Evolutionary conservation across 495 filamentous ascomycete species (phyloP).

Genomic region (Hyphodiscus hymeniophilus): DNA sequence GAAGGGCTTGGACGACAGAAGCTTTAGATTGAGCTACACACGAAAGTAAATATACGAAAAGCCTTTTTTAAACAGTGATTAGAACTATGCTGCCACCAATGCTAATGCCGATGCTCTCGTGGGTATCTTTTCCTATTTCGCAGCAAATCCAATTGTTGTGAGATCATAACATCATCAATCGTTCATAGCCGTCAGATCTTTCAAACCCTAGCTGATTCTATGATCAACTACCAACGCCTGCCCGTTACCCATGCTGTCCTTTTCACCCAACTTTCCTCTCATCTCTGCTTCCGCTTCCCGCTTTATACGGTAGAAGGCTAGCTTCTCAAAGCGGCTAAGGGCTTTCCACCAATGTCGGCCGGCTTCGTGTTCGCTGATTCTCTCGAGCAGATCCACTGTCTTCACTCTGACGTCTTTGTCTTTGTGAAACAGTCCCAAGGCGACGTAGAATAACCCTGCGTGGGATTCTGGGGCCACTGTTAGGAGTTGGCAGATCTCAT

Average conservation of each 20-base stretch:
- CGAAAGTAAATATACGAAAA: background rate
- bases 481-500: slow-evolving; percentile 83
- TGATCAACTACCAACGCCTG: slow-evolving; percentile 22
- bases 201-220: slow-evolving; percentile 15
- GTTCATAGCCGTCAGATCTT: background rate
- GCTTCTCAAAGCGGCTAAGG: slow-evolving; percentile 79
- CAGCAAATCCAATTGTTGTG: slow-evolving; percentile 11
- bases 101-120: background rate
- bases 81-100: background rate
- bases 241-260: slow-evolving; percentile 25
- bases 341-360: slow-evolving; percentile 88
- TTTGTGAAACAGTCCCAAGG: slow-evolving; percentile 90
- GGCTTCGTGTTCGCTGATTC: slow-evolving; percentile 78
- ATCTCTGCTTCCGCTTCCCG: slow-evolving; percentile 49
- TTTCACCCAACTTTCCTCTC: slow-evolving; percentile 22
- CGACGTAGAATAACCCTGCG: slow-evolving; percentile 85
- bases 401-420: slow-evolving; percentile 67
- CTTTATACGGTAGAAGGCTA: slow-evolving; percentile 63
- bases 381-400: slow-evolving; percentile 71
- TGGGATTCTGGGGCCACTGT: slow-evolving; percentile 79
- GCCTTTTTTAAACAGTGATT: background rate
- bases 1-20: slow-evolving; percentile 11
- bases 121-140: slow-evolving; percentile 18
- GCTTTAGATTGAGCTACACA: slow-evolving; percentile 13
- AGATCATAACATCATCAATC: slow-evolving; percentile 18